Conservation (phyloP, 805 yeast species). For the Saccharomycopsis babjevae region DNA sequence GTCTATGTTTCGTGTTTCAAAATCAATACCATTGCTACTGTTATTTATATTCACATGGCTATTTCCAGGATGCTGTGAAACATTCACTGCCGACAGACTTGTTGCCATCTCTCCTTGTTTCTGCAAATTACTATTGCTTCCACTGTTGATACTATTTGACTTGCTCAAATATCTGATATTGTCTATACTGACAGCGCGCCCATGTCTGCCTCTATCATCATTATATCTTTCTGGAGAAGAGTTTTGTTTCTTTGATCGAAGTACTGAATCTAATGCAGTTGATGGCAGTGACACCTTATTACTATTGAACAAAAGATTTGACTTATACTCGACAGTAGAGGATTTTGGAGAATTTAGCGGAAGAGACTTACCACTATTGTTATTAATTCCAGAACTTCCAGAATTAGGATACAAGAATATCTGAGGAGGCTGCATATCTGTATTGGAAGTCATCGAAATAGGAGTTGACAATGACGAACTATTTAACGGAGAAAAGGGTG, state of each 20-base stretch:
- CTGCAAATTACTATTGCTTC: background rate
- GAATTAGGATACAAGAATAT: background rate
- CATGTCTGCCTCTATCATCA: background rate
- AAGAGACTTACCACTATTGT: background rate
- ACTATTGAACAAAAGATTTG: background rate
- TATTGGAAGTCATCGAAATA: background rate
- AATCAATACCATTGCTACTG: background rate
- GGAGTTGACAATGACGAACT: background rate
- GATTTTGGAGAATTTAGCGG: background rate
- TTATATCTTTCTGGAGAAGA: background rate
- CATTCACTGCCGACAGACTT: background rate
- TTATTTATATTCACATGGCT: background rate
- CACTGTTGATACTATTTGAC: background rate
- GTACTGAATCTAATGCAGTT: background rate
- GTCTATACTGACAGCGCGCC: background rate
- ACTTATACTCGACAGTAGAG: background rate
- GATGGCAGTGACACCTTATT: background rate
- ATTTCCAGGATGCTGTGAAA: background rate
- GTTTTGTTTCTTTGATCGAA: background rate
- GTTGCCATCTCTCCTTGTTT: background rate
- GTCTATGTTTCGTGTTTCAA: slow-evolving; percentile 20
- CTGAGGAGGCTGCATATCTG: background rate
- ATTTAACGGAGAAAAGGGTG: background rate
- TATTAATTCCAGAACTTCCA: background rate
- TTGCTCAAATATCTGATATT: background rate